Percentiles rank a stretch among this genome's conserved stretches.
Evolutionary conservation across 2,329 filamentous ascomycete species (phyloP).

Genomic region (Fusarium sp.): DNA sequence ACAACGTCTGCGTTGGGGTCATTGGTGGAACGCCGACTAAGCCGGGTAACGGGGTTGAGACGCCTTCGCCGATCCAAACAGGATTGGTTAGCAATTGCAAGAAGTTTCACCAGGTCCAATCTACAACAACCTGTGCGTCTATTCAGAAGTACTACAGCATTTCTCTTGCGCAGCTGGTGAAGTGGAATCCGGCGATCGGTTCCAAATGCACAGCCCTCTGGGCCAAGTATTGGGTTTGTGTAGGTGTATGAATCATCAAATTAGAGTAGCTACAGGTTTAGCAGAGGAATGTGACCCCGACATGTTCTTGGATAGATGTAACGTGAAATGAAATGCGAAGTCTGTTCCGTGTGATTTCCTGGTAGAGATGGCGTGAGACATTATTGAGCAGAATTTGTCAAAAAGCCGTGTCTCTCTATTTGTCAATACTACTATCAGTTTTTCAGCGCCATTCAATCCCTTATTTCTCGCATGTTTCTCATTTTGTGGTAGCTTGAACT

Average conservation of each 20-base stretch:
- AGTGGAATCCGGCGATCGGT: background rate
- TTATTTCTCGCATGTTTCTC: too few relatives aligned
- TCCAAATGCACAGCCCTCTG: background rate
- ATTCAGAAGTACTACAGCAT: background rate
- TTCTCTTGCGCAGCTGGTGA: background rate
- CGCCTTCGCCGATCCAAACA: background rate
- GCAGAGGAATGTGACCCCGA: too few relatives aligned
- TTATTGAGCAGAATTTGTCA: too few relatives aligned
- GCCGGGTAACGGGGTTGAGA: background rate
- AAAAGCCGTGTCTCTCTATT: too few relatives aligned
- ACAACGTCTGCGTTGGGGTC: conserved; percentile 4
- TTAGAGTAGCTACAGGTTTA: too few relatives aligned
- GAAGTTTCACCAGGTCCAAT: background rate
- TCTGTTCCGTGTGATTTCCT: too few relatives aligned
- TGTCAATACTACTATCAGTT: too few relatives aligned
- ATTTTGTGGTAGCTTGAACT: too few relatives aligned
- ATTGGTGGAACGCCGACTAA: conserved; percentile 3
- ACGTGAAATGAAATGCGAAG: too few relatives aligned
- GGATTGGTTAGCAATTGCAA: background rate
- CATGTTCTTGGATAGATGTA: too few relatives aligned
- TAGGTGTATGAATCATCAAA: background rate
- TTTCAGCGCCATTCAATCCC: too few relatives aligned
- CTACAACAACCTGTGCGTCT: background rate
- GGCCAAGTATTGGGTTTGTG: background rate
- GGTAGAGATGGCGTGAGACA: too few relatives aligned